These are phyloP conservation scores for Mucor racemosus DNA, from an alignment of 371 early-diverging fungal genomes.

Conservation along the genomic window DNA sequence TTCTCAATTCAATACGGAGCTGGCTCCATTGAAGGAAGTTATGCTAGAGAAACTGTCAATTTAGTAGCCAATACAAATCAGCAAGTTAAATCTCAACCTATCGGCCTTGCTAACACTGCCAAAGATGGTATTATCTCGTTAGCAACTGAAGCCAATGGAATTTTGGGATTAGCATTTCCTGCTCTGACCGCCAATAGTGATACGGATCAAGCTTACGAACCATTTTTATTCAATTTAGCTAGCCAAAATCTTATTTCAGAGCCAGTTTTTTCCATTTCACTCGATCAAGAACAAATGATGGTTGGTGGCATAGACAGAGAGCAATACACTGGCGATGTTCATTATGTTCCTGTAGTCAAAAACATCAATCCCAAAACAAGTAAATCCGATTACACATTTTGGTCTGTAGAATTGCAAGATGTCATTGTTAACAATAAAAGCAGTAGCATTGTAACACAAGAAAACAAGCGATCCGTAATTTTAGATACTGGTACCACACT, in stretches of 20 bases:
- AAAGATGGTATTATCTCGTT: slow-evolving; percentile 10
- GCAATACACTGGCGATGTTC: slow-evolving; percentile 53
- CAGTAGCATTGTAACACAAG: slow-evolving; percentile 24
- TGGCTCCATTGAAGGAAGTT: slow-evolving; percentile 26
- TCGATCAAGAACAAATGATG: slow-evolving; percentile 50
- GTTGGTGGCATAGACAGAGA: slow-evolving; percentile 59
- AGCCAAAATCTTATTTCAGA: slow-evolving; percentile 18
- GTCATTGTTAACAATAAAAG: not conserved
- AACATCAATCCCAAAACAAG: slow-evolving; percentile 1
- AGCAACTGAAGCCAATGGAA: slow-evolving; percentile 32
- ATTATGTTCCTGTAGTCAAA: slow-evolving; percentile 44
- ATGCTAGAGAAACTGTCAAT: slow-evolving; percentile 28
- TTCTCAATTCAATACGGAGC: slow-evolving; percentile 26
- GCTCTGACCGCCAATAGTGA: slow-evolving; percentile 20
- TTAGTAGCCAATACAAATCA: slow-evolving; percentile 22
- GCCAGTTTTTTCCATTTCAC: slow-evolving; percentile 27
- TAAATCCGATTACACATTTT: slow-evolving; percentile 13
- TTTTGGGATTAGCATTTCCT: slow-evolving; percentile 36
- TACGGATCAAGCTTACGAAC: slow-evolving; percentile 8
- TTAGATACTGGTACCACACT: slow-evolving; percentile 50
- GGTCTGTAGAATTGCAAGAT: slow-evolving; percentile 8
- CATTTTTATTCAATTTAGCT: slow-evolving; percentile 27
- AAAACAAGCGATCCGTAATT: slow-evolving; percentile 43
- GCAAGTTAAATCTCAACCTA: slow-evolving; percentile 22
- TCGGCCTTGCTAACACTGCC: slow-evolving; percentile 35